phyloP scores from a whole-genome alignment of 225 moss, liverwort and hornwort species.

The Bryum argenteum region DNA sequence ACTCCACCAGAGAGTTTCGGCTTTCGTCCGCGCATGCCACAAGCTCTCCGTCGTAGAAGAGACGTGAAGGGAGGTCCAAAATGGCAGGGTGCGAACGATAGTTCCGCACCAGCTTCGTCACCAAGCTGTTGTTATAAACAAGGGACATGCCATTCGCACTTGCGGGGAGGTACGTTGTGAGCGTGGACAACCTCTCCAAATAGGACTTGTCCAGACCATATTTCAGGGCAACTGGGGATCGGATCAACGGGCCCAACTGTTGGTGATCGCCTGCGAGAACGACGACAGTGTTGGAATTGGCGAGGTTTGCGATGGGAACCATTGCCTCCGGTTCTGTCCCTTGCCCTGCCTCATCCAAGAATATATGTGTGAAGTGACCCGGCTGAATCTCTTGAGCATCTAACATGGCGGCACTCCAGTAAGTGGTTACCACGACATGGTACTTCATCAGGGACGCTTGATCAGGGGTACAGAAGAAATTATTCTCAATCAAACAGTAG shows the following conservation, averaged over 20 bases:
- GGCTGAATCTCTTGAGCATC: constrained; percentile 62
- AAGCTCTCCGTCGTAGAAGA: constrained; percentile 64
- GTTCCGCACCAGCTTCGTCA: constrained; percentile 65
- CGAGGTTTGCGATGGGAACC: constrained; percentile 66
- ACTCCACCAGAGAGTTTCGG: constrained; percentile 53
- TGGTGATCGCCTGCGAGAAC: constrained; percentile 69
- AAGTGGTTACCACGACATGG: constrained; percentile 55
- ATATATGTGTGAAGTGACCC: constrained; percentile 67
- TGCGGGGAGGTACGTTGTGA: constrained; percentile 54
- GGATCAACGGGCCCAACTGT: constrained; percentile 61
- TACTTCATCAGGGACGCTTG: constrained; percentile 51
- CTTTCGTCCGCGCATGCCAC: constrained; percentile 65
- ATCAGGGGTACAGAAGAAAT: constrained; percentile 61
- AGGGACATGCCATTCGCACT: constrained; percentile 49
- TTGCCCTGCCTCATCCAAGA: constrained; percentile 68
- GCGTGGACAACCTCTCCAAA: constrained; percentile 52
- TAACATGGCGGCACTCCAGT: constrained; percentile 69
- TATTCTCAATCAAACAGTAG: constrained; percentile 46
- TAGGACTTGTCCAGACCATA: constrained; percentile 64
- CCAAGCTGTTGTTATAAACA: constrained; percentile 56
- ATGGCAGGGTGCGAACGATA: constrained; percentile 70
- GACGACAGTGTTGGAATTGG: constrained; percentile 47
- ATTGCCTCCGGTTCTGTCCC: constrained; percentile 62
- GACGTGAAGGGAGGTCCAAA: constrained; percentile 61
- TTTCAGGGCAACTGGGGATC: constrained; percentile 54